phyloP scores from a whole-genome alignment of 495 filamentous ascomycete species.

The Parathielavia appendiculata region DNA sequence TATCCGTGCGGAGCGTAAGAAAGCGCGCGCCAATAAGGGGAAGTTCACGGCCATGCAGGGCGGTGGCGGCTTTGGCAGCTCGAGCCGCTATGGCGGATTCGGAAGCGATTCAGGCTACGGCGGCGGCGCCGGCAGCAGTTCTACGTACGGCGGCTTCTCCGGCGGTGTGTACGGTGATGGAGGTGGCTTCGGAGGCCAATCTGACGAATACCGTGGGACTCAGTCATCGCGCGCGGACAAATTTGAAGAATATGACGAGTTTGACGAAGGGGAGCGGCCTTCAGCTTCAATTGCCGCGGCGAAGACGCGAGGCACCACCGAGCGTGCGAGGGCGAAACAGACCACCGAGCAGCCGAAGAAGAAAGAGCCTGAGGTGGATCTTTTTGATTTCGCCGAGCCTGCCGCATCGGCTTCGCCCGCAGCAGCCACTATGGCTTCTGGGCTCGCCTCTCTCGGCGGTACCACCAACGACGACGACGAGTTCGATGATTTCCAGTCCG shows the following conservation, averaged over 20 bases:
- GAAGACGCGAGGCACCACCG: conserved; percentile 39
- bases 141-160: conserved; percentile 75
- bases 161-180: conserved; percentile 91
- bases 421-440: conserved; percentile 44
- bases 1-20: conserved; percentile 91
- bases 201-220: conserved; percentile 56
- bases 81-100: conserved; percentile 79
- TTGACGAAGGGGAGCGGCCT: conserved; percentile 66
- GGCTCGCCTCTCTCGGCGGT: conserved; percentile 50
- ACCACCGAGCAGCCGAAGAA: conserved; percentile 61
- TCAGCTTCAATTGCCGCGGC: conserved; percentile 37
- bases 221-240: conserved; percentile 55
- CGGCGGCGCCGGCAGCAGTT: conserved; percentile 60
- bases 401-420: conserved; percentile 49
- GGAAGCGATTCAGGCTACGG: conserved; percentile 64
- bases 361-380: conserved; percentile 79
- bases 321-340: conserved; percentile 45
- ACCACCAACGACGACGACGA: conserved; percentile 73
- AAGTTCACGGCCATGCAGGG: conserved; percentile 95
- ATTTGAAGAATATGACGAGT: conserved; percentile 97
- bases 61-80: conserved; percentile 49
- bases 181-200: conserved; percentile 72
- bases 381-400: conserved; percentile 83
- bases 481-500: conserved; percentile 98
- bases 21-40: conserved; percentile 78